phyloP scores from a whole-genome alignment of 2,329 filamentous ascomycete genomes.

The Sphaerostilbella broomeana region DNA sequence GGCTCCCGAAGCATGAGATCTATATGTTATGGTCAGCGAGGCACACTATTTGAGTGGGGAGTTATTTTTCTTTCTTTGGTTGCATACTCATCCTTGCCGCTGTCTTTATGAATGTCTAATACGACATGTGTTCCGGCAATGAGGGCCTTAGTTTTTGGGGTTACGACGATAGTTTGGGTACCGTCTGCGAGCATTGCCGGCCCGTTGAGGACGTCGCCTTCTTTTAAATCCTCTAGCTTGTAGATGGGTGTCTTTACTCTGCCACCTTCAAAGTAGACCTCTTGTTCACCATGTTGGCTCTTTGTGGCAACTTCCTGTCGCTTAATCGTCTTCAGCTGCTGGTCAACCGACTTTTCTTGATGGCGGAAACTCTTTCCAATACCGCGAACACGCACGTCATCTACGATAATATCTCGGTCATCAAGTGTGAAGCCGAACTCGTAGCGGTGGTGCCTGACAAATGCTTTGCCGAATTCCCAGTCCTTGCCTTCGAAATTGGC shows the following conservation, averaged over 20 bases:
- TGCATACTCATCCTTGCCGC: constrained; percentile 30
- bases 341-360: constrained; percentile 73
- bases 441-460: constrained; percentile 80
- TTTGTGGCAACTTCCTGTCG: constrained; percentile 48
- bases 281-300: constrained; percentile 58
- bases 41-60: background rate
- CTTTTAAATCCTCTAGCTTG: constrained; percentile 65
- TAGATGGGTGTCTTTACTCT: constrained; percentile 74
- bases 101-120: constrained; percentile 66
- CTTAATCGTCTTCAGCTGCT: constrained; percentile 67
- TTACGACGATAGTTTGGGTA: constrained; percentile 87
- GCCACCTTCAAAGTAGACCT: constrained; percentile 81
- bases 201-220: constrained; percentile 67
- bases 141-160: constrained; percentile 67
- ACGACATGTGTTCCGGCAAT: constrained; percentile 83
- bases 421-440: constrained; percentile 87
- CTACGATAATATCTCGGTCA: constrained; percentile 81
- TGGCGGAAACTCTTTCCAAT: constrained; percentile 84
- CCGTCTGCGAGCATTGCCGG: constrained; percentile 83
- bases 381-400: constrained; percentile 80
- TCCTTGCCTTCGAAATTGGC: constrained; percentile 56
- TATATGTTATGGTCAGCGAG: constrained; percentile 10
- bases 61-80: too few species aligned
- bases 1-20: constrained; percentile 16
- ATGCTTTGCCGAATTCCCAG: constrained; percentile 80